phyloP scores from a whole-genome alignment of 257 asterid species.

The Rehmannia glutinosa region DNA sequence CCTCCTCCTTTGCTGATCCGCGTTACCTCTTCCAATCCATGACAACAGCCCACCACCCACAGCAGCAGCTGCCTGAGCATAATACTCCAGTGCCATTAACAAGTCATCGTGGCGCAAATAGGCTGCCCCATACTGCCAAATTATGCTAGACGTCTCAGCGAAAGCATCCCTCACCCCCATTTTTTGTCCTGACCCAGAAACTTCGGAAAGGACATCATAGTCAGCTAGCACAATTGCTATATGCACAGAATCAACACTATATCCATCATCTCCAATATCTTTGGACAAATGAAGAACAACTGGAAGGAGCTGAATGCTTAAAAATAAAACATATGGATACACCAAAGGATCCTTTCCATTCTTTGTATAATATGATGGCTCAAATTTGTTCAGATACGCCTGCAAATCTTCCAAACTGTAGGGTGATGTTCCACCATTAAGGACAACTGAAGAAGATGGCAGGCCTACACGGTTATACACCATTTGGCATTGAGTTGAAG shows the following conservation, averaged over 20 bases:
- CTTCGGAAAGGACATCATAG: slow-evolving; percentile 71
- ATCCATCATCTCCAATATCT: slow-evolving; percentile 80
- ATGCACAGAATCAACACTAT: slow-evolving; percentile 75
- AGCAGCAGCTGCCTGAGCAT: slow-evolving; percentile 94
- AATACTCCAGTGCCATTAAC: slow-evolving; percentile 81
- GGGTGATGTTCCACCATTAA: slow-evolving; percentile 60
- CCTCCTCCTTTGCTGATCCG: slow-evolving; percentile 87
- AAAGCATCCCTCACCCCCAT: slow-evolving; percentile 83
- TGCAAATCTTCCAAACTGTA: slow-evolving; percentile 91
- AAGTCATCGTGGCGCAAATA: slow-evolving; percentile 73
- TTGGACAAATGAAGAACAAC: slow-evolving; percentile 78
- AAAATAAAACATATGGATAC: slow-evolving; percentile 83
- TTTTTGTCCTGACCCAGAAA: slow-evolving; percentile 54
- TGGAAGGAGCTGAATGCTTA: slow-evolving; percentile 91
- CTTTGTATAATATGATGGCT: slow-evolving; percentile 88
- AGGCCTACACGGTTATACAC: neutral
- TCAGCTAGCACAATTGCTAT: slow-evolving; percentile 74
- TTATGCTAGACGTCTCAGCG: slow-evolving; percentile 83
- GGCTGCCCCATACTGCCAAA: slow-evolving; percentile 84
- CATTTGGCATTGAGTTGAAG: neutral
- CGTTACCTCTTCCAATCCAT: slow-evolving; percentile 78
- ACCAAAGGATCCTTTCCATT: slow-evolving; percentile 97
- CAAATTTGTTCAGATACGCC: slow-evolving; percentile 81
- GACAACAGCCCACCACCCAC: slow-evolving; percentile 93
- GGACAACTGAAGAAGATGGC: slow-evolving; percentile 41